Evolutionary conservation across 331 rosid genomes (phyloP).

Genomic region (Telfairia occidentalis): DNA sequence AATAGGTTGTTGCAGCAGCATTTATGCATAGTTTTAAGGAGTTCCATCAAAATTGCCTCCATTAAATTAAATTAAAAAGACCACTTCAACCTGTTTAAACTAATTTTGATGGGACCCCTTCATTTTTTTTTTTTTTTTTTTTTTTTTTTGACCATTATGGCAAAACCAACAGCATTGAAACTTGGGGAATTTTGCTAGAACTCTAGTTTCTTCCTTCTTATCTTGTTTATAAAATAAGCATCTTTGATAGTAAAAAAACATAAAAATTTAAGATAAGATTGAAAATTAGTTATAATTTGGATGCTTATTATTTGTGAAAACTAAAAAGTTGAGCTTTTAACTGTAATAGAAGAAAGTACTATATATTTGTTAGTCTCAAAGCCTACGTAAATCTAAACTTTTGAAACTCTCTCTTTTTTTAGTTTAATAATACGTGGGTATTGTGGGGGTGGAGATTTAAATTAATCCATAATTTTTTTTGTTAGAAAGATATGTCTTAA

Average conservation of each 20-base stretch:
- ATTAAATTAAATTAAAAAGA: neutral
- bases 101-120: neutral
- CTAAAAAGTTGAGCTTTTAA: neutral
- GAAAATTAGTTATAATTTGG: no score
- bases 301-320: no score
- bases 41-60: neutral
- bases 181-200: neutral
- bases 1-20: slow-evolving; percentile 16
- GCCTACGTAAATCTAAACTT: no score
- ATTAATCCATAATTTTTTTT: no score
- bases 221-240: neutral
- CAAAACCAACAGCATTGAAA: slow-evolving; percentile 13
- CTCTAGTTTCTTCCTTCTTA: slow-evolving; percentile 3
- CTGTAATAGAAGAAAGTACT: neutral
- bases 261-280: no score
- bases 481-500: no score
- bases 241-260: no score
- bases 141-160: neutral
- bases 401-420: neutral
- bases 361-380: neutral
- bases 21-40: slow-evolving; percentile 5
- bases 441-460: no score
- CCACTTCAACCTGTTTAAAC: neutral
- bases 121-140: no score
- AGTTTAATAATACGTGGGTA: no score